These are phyloP conservation scores for Trichosporon asahii DNA, from an alignment of 1,284 basidiomycete genomes.

Conservation along the genomic window DNA sequence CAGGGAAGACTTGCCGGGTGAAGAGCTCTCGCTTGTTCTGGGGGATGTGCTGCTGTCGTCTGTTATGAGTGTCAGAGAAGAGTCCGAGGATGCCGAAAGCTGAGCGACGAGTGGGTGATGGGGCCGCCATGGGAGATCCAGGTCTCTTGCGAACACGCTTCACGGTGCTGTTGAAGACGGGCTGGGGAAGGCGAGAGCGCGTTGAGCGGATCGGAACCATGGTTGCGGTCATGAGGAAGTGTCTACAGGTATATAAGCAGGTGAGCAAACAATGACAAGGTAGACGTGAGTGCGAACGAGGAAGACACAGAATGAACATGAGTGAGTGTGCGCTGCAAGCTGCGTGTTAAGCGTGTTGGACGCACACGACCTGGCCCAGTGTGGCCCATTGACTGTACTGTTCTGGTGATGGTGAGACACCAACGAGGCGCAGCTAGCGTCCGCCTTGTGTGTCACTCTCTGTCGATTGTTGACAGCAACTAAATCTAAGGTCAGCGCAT, in stretches of 20 bases:
- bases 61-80: neutral
- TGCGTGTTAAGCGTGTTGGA: neutral
- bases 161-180: neutral
- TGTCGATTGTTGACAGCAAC: neutral
- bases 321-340: neutral
- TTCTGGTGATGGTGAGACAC: neutral
- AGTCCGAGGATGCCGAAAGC: neutral
- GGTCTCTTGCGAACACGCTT: neutral
- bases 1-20: constrained; percentile 15
- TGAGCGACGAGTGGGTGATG: neutral
- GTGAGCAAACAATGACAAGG: neutral
- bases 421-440: neutral
- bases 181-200: neutral
- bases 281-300: neutral
- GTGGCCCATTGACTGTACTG: neutral
- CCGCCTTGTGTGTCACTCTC: neutral
- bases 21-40: constrained; percentile 13
- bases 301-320: neutral
- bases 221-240: neutral
- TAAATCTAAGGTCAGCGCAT: neutral
- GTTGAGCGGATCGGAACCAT: neutral
- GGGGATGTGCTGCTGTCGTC: neutral
- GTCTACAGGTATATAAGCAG: neutral
- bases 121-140: neutral
- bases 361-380: neutral